Base-by-base conservation (phyloP, 129 eudicot genomes). In the Gnaphalium uliginosum region DNA sequence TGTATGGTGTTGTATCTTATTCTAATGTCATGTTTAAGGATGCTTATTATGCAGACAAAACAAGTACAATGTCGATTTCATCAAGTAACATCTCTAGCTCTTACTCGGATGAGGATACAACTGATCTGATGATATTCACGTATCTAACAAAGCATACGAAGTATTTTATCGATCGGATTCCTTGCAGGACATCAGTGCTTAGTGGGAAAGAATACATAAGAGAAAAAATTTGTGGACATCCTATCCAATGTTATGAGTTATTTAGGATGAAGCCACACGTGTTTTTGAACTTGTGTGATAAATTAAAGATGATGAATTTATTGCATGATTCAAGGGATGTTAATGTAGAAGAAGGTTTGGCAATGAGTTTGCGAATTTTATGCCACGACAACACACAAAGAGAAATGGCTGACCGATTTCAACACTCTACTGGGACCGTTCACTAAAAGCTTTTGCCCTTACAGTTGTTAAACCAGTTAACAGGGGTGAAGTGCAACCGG, bases 401-500 rank as follows among this genome's bases (percentile, higher is more conserved):
- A 41, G 48, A 41, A 41, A 10, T 41, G 2, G 2, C 48, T 1
- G 48, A 41, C 13, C 4, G 48, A 10, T 41, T 41, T 41, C 48
- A 41, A 41, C 48, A 41, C 13, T 41, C 48, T 41, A 41, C 48
- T 6, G 48, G 13, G 9, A 41, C 13, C 9, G 48, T 27, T 27
- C 61, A 39, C 26, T 69, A 48, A 41, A 68, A 19, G 58, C 58
- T 13, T 68, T 68, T 41, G 23, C 24, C 7, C 23, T 69, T 69
- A 43, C 59, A 69, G 24, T 69, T 9, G 73, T 46, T 69, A 68
- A 69, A 48, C 48, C 24, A 24, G 14, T 69, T 69, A 19, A 69
- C 7, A 24, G 14, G 21, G 60, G 73, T 41, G 73, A 69, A 46
- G 73, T 69, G 24, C 41, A 69, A 69, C 60, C 25, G 15, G 24